These are phyloP conservation scores for Corchorus olitorius DNA, from an alignment of 345 rosid species.

Conservation along the genomic window DNA sequence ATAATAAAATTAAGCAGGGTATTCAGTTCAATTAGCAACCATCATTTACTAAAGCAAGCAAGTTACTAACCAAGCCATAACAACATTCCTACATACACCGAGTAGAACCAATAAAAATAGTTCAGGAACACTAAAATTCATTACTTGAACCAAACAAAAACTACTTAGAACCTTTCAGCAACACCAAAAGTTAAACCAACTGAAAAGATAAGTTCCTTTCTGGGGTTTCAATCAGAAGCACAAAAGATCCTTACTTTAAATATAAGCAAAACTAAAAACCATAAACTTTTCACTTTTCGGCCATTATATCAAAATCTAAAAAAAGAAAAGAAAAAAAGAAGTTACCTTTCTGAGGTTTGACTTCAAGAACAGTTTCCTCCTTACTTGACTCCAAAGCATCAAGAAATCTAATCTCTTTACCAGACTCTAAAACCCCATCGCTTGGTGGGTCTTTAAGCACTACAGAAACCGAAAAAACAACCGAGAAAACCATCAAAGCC, in stretches of 20 bases:
- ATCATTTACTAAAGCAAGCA: background rate
- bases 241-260: background rate
- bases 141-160: background rate
- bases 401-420: conserved; percentile 13
- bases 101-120: background rate
- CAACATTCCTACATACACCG: background rate
- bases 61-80: background rate
- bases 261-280: background rate
- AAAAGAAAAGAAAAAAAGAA: background rate
- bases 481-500: conserved; percentile 40
- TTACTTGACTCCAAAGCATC: conserved; percentile 26
- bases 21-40: background rate
- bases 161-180: background rate
- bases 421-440: conserved; percentile 33
- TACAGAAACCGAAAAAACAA: conserved; percentile 43
- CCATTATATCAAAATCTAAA: background rate
- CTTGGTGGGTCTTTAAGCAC: conserved; percentile 52
- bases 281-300: background rate
- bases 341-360: conserved; percentile 35
- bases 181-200: background rate
- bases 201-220: background rate
- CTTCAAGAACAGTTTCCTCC: conserved; percentile 20
- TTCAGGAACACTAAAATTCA: conserved; percentile 6
- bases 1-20: conserved; percentile 5
- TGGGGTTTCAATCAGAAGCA: background rate